phyloP scores from a whole-genome alignment of 2,329 filamentous ascomycete species.

The Paracoccidioides brasiliensis region DNA sequence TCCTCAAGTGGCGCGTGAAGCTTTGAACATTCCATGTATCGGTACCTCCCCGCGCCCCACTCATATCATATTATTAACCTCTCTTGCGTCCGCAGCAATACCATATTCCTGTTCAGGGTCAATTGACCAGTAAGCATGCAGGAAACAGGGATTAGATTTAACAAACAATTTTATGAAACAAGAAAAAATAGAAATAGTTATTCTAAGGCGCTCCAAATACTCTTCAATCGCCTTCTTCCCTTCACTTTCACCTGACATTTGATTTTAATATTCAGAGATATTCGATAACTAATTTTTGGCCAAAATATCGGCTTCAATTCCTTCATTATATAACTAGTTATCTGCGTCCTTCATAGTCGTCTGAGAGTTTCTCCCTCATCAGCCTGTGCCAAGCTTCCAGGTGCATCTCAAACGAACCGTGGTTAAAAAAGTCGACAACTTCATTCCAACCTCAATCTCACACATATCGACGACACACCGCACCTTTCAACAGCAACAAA shows the following conservation, averaged over 20 bases:
- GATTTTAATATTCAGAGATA: no score
- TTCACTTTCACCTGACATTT: not conserved
- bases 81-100: no score
- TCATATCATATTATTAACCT: no score
- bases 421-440: not conserved
- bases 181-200: not conserved
- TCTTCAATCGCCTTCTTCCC: not conserved
- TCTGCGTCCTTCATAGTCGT: not conserved
- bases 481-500: not conserved
- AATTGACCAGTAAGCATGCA: not conserved
- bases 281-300: not conserved
- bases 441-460: not conserved
- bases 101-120: not conserved
- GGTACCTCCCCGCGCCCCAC: no score
- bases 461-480: not conserved
- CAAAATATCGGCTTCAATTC: not conserved
- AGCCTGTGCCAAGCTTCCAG: not conserved
- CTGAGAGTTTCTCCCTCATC: not conserved
- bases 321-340: not conserved
- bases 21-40: no score
- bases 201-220: not conserved
- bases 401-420: not conserved
- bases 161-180: not conserved
- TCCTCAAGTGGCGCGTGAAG: no score
- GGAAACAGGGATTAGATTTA: not conserved